These are phyloP conservation scores for Coleophoma cylindrospora DNA, from an alignment of 2,329 filamentous ascomycete species.

Conservation along the genomic window DNA sequence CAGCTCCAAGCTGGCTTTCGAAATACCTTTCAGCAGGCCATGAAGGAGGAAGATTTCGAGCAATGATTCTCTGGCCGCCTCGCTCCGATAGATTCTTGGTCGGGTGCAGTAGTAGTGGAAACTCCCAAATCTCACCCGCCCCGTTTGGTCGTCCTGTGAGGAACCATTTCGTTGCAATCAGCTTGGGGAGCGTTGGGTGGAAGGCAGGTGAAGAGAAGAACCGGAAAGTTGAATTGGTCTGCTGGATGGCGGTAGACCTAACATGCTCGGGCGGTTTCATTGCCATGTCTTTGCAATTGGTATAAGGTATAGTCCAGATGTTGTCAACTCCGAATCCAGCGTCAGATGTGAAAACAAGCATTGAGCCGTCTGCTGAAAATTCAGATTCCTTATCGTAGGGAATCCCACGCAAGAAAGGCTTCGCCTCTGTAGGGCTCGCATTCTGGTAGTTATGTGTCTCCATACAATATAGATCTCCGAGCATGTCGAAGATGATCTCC, in stretches of 20 bases:
- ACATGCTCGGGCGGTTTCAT: not conserved
- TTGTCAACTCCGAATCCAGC: not conserved
- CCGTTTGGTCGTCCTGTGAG: not conserved
- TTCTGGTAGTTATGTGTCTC: not conserved
- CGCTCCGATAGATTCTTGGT: not conserved
- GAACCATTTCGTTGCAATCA: not conserved
- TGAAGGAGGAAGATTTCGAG: not conserved
- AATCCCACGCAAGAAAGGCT: not conserved
- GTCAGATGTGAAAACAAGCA: not conserved
- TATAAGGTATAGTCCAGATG: not conserved
- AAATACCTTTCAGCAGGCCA: not conserved
- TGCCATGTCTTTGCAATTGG: not conserved
- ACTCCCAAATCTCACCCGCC: not conserved
- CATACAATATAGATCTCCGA: not conserved
- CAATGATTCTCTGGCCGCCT: not conserved
- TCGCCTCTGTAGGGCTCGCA: not conserved
- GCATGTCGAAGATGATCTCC: not conserved
- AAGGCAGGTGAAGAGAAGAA: not conserved
- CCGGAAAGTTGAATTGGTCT: not conserved
- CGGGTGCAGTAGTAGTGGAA: not conserved
- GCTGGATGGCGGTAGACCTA: not conserved
- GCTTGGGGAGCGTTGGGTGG: not conserved
- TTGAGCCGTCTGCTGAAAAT: not conserved
- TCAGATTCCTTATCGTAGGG: not conserved
- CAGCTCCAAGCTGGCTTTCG: not conserved